Base-by-base conservation (phyloP, 805 yeast genomes). In the Metschnikowia anglica region DNA sequence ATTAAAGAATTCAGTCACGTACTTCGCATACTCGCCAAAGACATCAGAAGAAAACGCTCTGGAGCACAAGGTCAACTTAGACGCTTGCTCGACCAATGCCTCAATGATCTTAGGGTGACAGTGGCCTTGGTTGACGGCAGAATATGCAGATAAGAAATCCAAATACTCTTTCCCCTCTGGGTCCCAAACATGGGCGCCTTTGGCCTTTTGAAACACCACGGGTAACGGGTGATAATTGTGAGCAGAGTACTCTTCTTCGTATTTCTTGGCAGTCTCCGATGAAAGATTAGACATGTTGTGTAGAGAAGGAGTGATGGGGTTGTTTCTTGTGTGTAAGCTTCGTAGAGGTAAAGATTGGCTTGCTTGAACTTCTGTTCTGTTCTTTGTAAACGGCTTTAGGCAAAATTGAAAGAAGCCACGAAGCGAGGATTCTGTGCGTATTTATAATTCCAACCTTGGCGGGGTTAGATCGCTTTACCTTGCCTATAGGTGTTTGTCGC, bases 61-160 rank as follows among this genome's bases (percentile, higher is more conserved):
- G 18, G 97, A 88, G 42, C 91, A 85, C 47, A 91, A 71, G 12
- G 98, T 91, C 63, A 91, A 73, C 45, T 73, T 78, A 47, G 80
- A 78, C 8, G 97, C 95, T 71, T 91, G 98, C 26, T 89, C 95
- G 33, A 81, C 72, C 47, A 91, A 76, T 3, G 98, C 97, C 32
- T 68, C 73, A 46, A 91, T 76, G 60, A 91, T 90, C 65, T 86
- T 82, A 43, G 98, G 97, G 64, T 91, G 98, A 64, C 97, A 90
- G 65, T 91, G 98, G 46, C 98, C 98, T 68, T 91, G 97, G 72
- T 91, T 91, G 25, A 91, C 97, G 4, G 98, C 98, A 20, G 97
- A 88, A 68, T 91, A 91, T 10, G 97, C 97, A 13, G 95, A 85
- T 47, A 91, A 71, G 61, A 91, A 91, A 66, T 91, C 98, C 52